A percentile compares a stretch with the other conserved stretches of the same genome.
Conservation (phyloP, 257 asterid species). For the Solanum piurae region DNA sequence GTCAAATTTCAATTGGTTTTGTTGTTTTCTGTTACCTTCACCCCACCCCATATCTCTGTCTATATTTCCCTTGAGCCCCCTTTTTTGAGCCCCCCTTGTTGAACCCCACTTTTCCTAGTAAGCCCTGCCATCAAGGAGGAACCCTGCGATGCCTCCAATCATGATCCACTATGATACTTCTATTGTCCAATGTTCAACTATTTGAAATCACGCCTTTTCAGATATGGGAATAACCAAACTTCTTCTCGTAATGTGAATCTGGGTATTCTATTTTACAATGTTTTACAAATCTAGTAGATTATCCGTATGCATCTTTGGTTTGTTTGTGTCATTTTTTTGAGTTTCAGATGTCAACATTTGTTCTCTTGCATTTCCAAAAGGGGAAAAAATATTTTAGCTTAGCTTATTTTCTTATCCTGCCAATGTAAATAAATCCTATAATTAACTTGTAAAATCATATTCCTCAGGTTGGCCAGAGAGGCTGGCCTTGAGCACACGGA, state of each 20-base stretch:
- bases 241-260: background rate
- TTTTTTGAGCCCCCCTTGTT: background rate
- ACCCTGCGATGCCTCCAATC: background rate
- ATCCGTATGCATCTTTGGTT: background rate
- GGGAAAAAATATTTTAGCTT: background rate
- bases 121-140: background rate
- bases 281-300: background rate
- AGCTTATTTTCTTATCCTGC: background rate
- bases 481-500: slow-evolving; percentile 88
- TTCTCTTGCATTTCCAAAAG: background rate
- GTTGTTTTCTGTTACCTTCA: background rate
- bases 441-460: slow-evolving; percentile 6
- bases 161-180: background rate
- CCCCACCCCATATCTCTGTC: background rate
- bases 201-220: background rate
- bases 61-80: background rate
- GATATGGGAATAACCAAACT: background rate
- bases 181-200: background rate
- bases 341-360: background rate
- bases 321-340: background rate
- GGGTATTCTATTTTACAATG: background rate
- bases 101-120: background rate
- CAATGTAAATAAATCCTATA: background rate
- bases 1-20: background rate
- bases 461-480: slow-evolving; percentile 91